Base-by-base conservation (phyloP, 208 protist species). In the Lotmaria passim region DNA sequence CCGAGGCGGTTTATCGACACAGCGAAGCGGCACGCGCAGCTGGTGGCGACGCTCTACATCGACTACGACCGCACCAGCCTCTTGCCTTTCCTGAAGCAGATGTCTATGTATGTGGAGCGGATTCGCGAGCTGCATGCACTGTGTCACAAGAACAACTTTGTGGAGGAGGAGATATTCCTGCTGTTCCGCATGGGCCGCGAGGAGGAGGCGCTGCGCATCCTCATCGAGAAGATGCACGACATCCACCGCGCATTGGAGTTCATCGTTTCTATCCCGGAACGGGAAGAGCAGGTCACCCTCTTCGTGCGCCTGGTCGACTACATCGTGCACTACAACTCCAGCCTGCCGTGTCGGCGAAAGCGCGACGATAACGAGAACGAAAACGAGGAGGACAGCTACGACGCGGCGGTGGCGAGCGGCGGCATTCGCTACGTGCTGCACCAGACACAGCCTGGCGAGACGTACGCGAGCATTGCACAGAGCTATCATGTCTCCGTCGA, bases 131-230 rank as follows among this genome's bases (percentile, higher is more conserved):
- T 93, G 58, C 86, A 90, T 55, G 84, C 78, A 23, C 64, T 95
- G 28, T 95, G 90, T 68, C 69, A 73, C 62, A 86, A 88, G 55
- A 65, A 86, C 41, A 69, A 85, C 39, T 67, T 87, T 31, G 57
- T 85, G 24, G 90, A 95, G 43, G 87, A 85, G 51, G 79, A 83
- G 60, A 77, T 89, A n/a, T 91, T 93, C 61, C 53, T 95, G 4
- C 63, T 93, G 24, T 74, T 80, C 33, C 80, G 86, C 44, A 89
- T 95, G 77, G 90, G 90, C 14, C 82, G 81, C 53, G 86, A 93
- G 69, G 85, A 92, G 51, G 87, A 95, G 72, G 87, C 85, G 21
- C 67, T 95, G 47, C 75, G 74, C 33, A 71, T 92, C n/a, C 77
- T 95, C 33, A 76, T 95, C 23, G 69, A 68, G 33, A 59, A 64